Base-by-base conservation (phyloP, 257 asterid genomes). In the Rubia yunnanensis region DNA sequence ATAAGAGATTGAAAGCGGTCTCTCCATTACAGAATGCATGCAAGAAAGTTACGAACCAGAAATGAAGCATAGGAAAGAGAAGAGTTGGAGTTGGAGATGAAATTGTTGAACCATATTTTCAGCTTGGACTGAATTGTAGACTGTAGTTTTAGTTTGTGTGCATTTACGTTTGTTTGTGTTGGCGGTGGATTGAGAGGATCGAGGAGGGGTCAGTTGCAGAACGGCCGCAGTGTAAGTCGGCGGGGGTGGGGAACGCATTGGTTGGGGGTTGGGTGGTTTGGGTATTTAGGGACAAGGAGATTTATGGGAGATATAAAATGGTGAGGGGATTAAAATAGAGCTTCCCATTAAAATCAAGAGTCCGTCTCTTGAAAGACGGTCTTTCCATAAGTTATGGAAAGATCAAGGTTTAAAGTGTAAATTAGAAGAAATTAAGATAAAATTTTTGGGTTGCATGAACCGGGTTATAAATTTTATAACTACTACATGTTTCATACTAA, bases 171-270 rank as follows among this genome's bases (percentile, higher is more conserved):
- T 14, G 10, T 4, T 17, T 44, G 22, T 44, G 10, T 30, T 20
- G 66, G 24, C 63, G 63, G 53, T 27, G 65, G 5, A 54, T 34
- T 27, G 48, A 46, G 66, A 56, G 46, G 64, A 56, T 56, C 61
- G 61, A 56, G 61, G 20, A 3, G 15, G 36, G 32, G 30, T n/a
- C 52, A 56, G 32, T 26, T 24, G 36, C 60, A 5, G 17, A 32
- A 71, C 76, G 76, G 76, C 76, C 79, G 71, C 62, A 60, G 71
- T 9, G 57, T 60, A 71, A 57, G 80, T 76, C 80, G 71, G 67
- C 77, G 60, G 23, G 22, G 60, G 8, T n/a, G 72, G 0, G 2
- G 69, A 58, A 32, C 23, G 27, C 27, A n/a, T n/a, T n/a, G 52
- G 63, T 20, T 9, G 18, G 50, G 36, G 5, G 7, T 60, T 1